Evolutionary conservation across 2,329 filamentous ascomycete species (phyloP).

Genomic region (Trichoderma atroviride): DNA sequence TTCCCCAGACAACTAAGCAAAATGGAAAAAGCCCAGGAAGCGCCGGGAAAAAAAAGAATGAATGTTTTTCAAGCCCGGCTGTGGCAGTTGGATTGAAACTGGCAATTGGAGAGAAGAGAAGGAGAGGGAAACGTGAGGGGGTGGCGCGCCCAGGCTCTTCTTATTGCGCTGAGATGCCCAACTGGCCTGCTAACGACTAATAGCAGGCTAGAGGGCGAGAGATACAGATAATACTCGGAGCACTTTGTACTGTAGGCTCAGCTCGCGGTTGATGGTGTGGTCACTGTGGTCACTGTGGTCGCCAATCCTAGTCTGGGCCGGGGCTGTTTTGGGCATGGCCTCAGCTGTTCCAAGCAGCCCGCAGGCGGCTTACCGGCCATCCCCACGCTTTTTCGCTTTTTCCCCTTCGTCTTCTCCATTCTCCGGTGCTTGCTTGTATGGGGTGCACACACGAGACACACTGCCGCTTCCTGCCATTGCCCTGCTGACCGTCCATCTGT

Average conservation of each 20-base stretch:
- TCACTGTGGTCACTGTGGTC: conserved; percentile 13
- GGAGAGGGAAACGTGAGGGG: conserved; percentile 13
- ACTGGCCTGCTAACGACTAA: conserved; percentile 7
- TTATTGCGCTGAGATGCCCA: conserved; percentile 17
- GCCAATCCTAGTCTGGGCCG: conserved; percentile 8
- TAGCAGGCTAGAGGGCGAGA: conserved; percentile 1
- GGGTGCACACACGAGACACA: background rate
- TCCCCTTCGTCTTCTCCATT: background rate
- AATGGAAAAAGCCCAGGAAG: background rate
- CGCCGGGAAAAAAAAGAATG: background rate
- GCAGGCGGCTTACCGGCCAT: conserved; percentile 14
- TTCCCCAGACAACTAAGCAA: background rate
- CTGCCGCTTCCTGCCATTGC: background rate
- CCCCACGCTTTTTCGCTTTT: conserved; percentile 23
- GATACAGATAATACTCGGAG: conserved; percentile 12
- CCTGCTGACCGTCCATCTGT: background rate
- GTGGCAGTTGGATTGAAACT: background rate
- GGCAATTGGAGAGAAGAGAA: conserved; percentile 1
- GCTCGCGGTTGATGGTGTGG: conserved; percentile 19
- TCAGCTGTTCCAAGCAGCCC: background rate
- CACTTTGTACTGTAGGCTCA: conserved; percentile 7
- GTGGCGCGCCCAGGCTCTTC: conserved; percentile 24
- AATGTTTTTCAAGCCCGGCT: background rate
- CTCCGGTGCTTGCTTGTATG: background rate
- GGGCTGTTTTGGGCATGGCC: conserved; percentile 20